phyloP scores from a whole-genome alignment of 139 green algal species.

The Coccomyxa sp. region DNA sequence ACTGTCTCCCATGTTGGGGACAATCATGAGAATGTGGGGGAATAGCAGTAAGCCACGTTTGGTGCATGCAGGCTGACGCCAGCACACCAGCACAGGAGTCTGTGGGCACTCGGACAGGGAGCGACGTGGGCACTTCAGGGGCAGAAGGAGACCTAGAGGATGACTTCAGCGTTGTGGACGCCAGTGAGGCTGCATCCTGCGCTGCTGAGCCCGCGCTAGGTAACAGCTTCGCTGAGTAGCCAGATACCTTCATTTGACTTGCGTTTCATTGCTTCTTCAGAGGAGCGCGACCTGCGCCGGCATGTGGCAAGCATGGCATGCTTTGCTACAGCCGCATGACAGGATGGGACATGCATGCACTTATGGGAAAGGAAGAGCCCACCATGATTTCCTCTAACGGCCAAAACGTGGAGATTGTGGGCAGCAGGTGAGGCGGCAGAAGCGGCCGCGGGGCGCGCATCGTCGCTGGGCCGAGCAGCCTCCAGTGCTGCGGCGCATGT shows the following conservation, averaged over 20 bases:
- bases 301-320: not conserved
- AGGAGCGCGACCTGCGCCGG: no score
- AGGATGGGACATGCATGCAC: not conserved
- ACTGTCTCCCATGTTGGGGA: no score
- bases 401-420: no score
- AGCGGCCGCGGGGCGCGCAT: not conserved
- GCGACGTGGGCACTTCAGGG: not conserved
- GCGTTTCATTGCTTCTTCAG: no score
- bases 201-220: not conserved
- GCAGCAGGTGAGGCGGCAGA: no score
- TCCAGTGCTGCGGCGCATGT: not conserved
- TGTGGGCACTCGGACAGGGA: not conserved
- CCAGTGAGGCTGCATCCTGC: not conserved
- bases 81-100: not conserved
- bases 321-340: not conserved
- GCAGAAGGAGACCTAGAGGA: not conserved
- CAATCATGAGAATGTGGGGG: no score
- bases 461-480: not conserved
- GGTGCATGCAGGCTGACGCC: no score
- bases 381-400: no score
- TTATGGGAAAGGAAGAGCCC: not conserved
- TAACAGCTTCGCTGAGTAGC: not conserved
- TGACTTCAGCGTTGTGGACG: not conserved
- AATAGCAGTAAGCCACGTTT: no score
- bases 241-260: no score